phyloP scores from a whole-genome alignment of 2,329 filamentous ascomycete species.

The Harringtonia lauricola region DNA sequence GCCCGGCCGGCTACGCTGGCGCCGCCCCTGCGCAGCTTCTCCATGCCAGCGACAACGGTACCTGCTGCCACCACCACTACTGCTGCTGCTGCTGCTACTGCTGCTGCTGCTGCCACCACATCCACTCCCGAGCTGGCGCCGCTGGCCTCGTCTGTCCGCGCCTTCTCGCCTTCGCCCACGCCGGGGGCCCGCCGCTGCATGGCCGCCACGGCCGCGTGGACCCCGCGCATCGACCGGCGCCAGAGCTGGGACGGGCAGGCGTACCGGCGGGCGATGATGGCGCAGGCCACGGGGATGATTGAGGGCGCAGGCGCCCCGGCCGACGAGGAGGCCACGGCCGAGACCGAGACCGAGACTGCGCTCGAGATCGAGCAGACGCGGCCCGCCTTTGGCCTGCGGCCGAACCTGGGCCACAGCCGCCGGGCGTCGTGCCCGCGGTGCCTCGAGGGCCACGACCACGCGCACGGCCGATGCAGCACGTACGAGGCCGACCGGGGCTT shows the following conservation, averaged over 20 bases:
- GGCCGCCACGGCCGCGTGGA: conserved; percentile 30
- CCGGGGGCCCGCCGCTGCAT: conserved; percentile 20
- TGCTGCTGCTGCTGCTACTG: too few relatives aligned
- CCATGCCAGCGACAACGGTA: too few relatives aligned
- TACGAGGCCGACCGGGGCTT: conserved; percentile 9
- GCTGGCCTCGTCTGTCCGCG: conserved; percentile 4
- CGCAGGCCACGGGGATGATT: conserved; percentile 5
- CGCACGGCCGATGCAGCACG: background rate
- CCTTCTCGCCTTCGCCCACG: conserved; percentile 8
- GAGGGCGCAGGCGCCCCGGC: too few relatives aligned
- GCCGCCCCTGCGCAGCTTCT: too few relatives aligned
- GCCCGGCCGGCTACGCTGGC: background rate
- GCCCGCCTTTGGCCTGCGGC: background rate
- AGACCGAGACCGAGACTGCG: too few relatives aligned
- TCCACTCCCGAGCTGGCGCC: too few relatives aligned
- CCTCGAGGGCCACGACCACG: background rate
- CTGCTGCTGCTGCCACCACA: too few relatives aligned
- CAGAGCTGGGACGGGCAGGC: conserved; percentile 44
- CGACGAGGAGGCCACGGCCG: background rate
- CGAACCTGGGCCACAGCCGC: background rate
- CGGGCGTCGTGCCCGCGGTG: background rate
- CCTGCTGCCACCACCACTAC: too few relatives aligned
- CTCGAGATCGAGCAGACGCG: too few relatives aligned
- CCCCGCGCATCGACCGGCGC: conserved; percentile 31
- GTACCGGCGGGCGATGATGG: conserved; percentile 33